Evolutionary conservation across 345 rosid genomes (phyloP), one percentile per base, ranked within the genome.

Genomic region (Crucihimalaya himalaica): DNA sequence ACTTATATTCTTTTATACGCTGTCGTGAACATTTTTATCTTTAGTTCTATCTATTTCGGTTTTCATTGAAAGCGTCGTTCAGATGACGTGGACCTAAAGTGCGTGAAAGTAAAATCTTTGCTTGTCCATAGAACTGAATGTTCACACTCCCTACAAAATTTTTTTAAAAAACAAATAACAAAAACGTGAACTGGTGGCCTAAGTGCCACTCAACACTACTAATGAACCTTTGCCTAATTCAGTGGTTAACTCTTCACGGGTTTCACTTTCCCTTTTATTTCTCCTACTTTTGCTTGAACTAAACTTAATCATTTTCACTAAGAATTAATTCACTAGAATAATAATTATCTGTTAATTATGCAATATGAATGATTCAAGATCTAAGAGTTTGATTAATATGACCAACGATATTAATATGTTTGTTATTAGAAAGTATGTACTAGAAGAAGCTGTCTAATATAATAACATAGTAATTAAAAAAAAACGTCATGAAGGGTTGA

Each of bases 241-340:
- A 73, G 68, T 73, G 77, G 68, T 45, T 73, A 76, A 78, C 77
- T n/a, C 58, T 75, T 80, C 83, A 82, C 80, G 81, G 74, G 84
- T 75, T 76, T 77, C 78, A 83, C 77, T 76, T 77, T 79, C 67
- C 13, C 46, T 32, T 68, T 40, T 51, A 19, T 52, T 60, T 31
- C 53, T 51, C 60, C 37, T 15, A 32, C 73, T 68, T 59, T 75
- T 54, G 60, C 23, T 59, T 67, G n/a, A 45, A 75, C 53, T 51
- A 28, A 52, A 32, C 9, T n/a, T 37, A 75, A 69, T 15, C 20
- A 35, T 56, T 19, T 57, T 57, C 48, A 47, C 53, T 71, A 18
- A 4, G 48, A 40, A 29, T 27, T 54, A 35, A 66, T 34, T 46
- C 58, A 47, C 19, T 63, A 28, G 11, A 23, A 13, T 13, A 27